Conservation (phyloP, 495 filamentous ascomycete species). For the Penicillium tannophilum region DNA sequence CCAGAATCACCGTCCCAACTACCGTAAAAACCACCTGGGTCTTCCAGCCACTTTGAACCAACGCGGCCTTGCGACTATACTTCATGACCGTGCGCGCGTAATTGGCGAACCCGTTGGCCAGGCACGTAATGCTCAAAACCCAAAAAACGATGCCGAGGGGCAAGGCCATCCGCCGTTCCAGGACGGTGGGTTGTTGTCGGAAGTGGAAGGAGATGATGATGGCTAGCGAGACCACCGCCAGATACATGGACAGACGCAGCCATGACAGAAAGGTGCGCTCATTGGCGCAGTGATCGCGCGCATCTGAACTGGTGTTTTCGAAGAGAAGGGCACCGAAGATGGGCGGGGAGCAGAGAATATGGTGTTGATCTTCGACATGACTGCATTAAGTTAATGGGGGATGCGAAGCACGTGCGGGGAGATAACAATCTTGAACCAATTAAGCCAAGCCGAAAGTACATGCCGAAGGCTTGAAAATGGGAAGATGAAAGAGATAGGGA, state of each 20-base stretch:
- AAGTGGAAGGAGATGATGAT: conserved; percentile 94
- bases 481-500: too few relatives aligned
- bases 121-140: conserved; percentile 72
- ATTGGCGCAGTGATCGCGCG: conserved; percentile 65
- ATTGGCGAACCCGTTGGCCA: conserved; percentile 77
- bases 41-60: conserved; percentile 94
- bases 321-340: conserved; percentile 80
- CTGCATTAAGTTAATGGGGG: conserved; percentile 15
- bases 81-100: conserved; percentile 87
- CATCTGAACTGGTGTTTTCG: conserved; percentile 85
- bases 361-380: conserved; percentile 35
- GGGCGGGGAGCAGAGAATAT: conserved; percentile 70
- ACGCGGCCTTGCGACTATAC: conserved; percentile 73
- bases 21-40: conserved; percentile 79
- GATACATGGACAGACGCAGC: conserved; percentile 87
- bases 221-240: conserved; percentile 84
- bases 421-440: not conserved
- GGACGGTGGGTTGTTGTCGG: conserved; percentile 63
- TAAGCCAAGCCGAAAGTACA: not conserved
- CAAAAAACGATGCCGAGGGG: conserved; percentile 91
- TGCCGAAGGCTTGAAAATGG: too few relatives aligned
- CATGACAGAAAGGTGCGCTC: conserved; percentile 86
- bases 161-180: conserved; percentile 75
- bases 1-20: conserved; percentile 78
- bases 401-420: not conserved